Percentiles rank a stretch among this genome's conserved stretches.
Evolutionary conservation across 2,329 filamentous ascomycete species (phyloP).

Genomic region (Pyrenophora tritici-repentis): DNA sequence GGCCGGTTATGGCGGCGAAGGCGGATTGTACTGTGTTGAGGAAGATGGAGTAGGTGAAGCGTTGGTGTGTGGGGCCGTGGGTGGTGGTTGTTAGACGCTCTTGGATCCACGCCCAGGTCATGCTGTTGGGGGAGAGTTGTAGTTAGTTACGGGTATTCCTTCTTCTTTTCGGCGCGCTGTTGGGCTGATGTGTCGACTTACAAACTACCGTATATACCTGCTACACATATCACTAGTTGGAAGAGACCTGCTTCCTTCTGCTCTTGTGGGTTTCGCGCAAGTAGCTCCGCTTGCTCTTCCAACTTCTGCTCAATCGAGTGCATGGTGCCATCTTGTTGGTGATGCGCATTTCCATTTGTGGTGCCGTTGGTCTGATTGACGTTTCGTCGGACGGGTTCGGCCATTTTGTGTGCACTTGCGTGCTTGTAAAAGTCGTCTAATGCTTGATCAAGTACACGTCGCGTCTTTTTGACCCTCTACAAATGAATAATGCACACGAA

Average conservation of each 20-base stretch:
- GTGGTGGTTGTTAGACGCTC: slow-evolving; percentile 94
- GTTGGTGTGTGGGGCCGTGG: slow-evolving; percentile 67
- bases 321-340: slow-evolving; percentile 31
- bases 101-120: slow-evolving; percentile 96
- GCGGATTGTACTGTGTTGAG: slow-evolving; percentile 94
- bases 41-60: slow-evolving; percentile 92
- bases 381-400: slow-evolving; percentile 25
- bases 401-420: slow-evolving; percentile 27
- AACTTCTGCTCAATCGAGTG: slow-evolving; percentile 39
- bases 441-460: background rate
- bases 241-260: slow-evolving; percentile 62
- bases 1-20: slow-evolving; percentile 83
- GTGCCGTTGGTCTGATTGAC: slow-evolving; percentile 33
- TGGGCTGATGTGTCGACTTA: slow-evolving; percentile 50
- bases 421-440: background rate
- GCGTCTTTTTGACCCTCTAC: too few species aligned
- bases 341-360: slow-evolving; percentile 29
- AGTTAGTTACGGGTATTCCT: background rate
- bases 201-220: slow-evolving; percentile 97
- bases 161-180: background rate
- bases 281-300: slow-evolving; percentile 37
- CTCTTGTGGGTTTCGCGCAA: slow-evolving; percentile 40
- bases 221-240: slow-evolving; percentile 84
- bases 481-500: too few species aligned
- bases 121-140: slow-evolving; percentile 50